Percentiles rank a stretch among this genome's conserved stretches.
Conservation (phyloP, 148 eudicot species). For the Pouteria glomerata region DNA sequence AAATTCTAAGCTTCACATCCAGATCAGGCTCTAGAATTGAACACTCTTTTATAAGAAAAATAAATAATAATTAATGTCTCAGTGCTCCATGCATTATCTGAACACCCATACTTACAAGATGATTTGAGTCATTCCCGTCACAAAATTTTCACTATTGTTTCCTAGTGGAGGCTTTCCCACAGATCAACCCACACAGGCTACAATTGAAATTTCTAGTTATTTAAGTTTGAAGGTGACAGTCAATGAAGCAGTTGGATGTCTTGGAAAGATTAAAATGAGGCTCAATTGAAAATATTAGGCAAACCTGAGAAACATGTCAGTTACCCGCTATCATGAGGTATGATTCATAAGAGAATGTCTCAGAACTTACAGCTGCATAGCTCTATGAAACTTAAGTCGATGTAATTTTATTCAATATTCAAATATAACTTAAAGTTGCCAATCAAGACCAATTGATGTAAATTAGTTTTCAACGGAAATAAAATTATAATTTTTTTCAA, state of each 20-base stretch:
- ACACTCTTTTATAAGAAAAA: not conserved
- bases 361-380: not conserved
- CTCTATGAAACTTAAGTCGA: not conserved
- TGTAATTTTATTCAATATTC: not conserved
- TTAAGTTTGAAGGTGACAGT: not conserved
- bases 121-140: not conserved
- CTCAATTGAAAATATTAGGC: not conserved
- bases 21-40: slow-evolving; percentile 1
- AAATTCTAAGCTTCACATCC: not conserved
- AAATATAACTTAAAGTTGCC: not conserved
- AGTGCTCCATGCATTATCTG: not conserved
- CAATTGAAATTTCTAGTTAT: not conserved
- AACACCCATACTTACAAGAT: not conserved
- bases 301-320: not conserved
- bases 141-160: slow-evolving; percentile 1
- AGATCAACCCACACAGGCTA: not conserved
- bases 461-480: not conserved
- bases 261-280: not conserved
- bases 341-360: too few species aligned
- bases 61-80: not conserved
- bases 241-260: not conserved
- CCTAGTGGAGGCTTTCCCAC: not conserved
- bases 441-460: not conserved
- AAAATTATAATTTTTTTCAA: not conserved
- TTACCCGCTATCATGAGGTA: too few species aligned